Evolutionary conservation across 768 basidiomycete species (phyloP), one percentile per base, ranked within the genome.

Genomic region (Cyclocybe aegerita): DNA sequence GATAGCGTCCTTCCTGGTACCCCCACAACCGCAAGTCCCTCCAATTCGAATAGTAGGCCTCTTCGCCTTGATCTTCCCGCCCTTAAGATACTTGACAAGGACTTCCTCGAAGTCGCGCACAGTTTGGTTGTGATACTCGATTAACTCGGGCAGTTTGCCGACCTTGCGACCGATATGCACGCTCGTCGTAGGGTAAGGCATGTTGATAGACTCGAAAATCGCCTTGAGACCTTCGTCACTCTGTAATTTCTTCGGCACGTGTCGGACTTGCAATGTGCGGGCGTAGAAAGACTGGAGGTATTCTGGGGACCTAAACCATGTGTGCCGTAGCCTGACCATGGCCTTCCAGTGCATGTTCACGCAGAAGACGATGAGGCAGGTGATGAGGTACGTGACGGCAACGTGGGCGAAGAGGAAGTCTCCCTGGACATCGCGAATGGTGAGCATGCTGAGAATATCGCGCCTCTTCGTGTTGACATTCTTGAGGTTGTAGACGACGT

Each of bases 231-330:
- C 96, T 57, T 89, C 82, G 66, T 99, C 97, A 7, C 81, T 85
- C 64, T 95, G 89, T 54, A 77, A 74, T 62, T 86, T 86, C 73
- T 84, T 90, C 15, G 86, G 83, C 7, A 98, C 90, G 53, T 80
- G 79, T 14, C 79, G 82, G 54, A 95, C 79, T 65, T 91, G 83
- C 46, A 99, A 79, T 0, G 96, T 98, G 34, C 97, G 83, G 1
- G 95, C 92, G 63, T 97, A 94, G 76, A 98, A 97, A 1, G 89
- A 88, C 54, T 87, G 79, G 44, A 86, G 77, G 69, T 97, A 95
- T 62, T 91, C 90, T 7, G 90, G 86, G 3, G 89, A 91, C 54
- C 88, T 84, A 75, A 94, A 98, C 90, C 93, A 99, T 32, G 78
- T 73, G 56, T 81, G 78, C 2, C 96, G 87, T 1, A 99, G 82